phyloP scores from a whole-genome alignment of 805 yeast genomes.

The Yarrowia keelungensis region DNA sequence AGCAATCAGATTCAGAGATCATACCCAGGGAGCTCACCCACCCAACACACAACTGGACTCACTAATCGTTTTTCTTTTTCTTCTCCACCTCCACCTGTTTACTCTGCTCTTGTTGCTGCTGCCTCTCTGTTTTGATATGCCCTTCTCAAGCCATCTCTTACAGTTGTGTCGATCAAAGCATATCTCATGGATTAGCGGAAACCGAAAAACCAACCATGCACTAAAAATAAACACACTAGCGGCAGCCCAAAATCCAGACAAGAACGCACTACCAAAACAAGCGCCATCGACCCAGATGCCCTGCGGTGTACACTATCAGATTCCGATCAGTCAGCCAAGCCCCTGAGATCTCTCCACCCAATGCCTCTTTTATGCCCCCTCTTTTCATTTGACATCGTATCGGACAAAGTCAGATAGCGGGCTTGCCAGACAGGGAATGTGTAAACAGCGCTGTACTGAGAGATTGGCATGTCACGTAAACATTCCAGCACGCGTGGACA shows the following conservation, averaged over 20 bases:
- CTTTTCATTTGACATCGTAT: constrained; percentile 16
- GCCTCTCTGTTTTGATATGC: background rate
- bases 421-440: background rate
- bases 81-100: too few relatives aligned
- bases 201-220: background rate
- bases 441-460: constrained; percentile 15
- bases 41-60: too few relatives aligned
- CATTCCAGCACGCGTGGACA: constrained; percentile 10
- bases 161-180: constrained; percentile 15
- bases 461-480: constrained; percentile 18
- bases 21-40: too few relatives aligned
- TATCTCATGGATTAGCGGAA: background rate
- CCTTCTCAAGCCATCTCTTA: background rate
- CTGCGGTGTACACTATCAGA: too few relatives aligned
- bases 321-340: too few relatives aligned
- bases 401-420: background rate
- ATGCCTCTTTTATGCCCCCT: constrained; percentile 6
- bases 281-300: constrained; percentile 1
- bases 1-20: too few relatives aligned
- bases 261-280: background rate
- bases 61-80: too few relatives aligned
- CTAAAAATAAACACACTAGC: constrained; percentile 20
- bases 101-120: too few relatives aligned
- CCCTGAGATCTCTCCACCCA: background rate
- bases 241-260: too few relatives aligned